Evolutionary conservation across 208 protist species (phyloP).

Genomic region (Acanthamoeba culbertsoni): DNA sequence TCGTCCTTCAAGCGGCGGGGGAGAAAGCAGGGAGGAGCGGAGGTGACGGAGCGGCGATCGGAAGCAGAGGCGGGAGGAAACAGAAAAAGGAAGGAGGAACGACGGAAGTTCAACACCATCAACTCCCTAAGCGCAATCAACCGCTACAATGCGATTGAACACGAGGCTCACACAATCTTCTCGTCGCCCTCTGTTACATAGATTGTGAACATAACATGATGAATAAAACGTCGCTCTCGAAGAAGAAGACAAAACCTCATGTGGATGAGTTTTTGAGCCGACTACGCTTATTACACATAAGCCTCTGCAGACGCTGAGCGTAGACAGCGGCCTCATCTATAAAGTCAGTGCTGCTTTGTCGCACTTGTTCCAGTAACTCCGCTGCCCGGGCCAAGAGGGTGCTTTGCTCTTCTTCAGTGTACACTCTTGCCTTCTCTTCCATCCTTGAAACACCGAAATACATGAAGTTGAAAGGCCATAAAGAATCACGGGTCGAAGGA

Average conservation of each 20-base stretch:
- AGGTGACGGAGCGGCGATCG: not conserved
- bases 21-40: not conserved
- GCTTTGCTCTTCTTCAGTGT: not conserved
- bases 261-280: not conserved
- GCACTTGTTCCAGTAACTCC: not conserved
- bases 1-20: not conserved
- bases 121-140: not conserved
- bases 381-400: not conserved
- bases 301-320: not conserved
- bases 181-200: not conserved
- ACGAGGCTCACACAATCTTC: not conserved
- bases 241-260: not conserved
- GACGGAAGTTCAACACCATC: not conserved
- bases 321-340: not conserved
- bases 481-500: not conserved
- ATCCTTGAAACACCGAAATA: not conserved
- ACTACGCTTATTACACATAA: not conserved
- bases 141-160: not conserved
- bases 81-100: not conserved
- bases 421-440: not conserved
- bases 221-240: not conserved
- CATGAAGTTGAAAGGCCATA: not conserved
- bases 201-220: not conserved
- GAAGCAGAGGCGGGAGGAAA: not conserved
- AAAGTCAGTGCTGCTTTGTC: not conserved